Evolutionary conservation across 768 basidiomycete species (phyloP), one percentile per base, ranked within the genome.

Genomic region (Hebeloma cylindrosporum): DNA sequence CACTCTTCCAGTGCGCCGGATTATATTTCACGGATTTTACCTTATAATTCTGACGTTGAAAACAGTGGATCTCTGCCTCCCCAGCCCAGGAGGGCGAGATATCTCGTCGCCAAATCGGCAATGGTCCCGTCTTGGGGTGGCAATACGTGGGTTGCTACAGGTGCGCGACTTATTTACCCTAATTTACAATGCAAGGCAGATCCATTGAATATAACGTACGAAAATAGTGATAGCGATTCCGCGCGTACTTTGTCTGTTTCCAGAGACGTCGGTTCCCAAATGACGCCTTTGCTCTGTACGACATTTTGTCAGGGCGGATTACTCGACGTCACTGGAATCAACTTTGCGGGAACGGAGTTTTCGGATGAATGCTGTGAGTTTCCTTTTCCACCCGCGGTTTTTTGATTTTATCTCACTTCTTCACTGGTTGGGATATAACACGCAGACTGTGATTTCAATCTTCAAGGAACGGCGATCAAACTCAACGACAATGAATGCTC

Each of bases 401-500:
- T n/a, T n/a, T n/a, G n/a, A n/a, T n/a, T n/a, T n/a, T n/a, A n/a
- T n/a, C n/a, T n/a, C n/a, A n/a, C n/a, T n/a, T n/a, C n/a, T n/a
- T n/a, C n/a, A n/a, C n/a, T n/a, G n/a, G 22, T 32, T 21, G 7
- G 20, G 13, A 1, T 35, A 38, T 9, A 3, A 11, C 8, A 8
- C 7, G 13, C 23, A 55, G 54, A 37, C 41, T 56, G 54, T 20
- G 54, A 56, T 34, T 56, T 50, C 33, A 49, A 52, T 40, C 52
- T 56, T 23, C 54, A 56, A 35, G 54, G 50, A 5, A 49, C 45
- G 9, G 51, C 51, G 4, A 37, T 28, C 11, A 32, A 49, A 28
- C 48, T 56, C 18, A 43, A 50, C 32, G 40, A 56, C 38, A 50
- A 39, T 5, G 62, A 73, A 21, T 79, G 78, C 47, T 65, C 61